A percentile compares a stretch with the other conserved stretches of the same genome.
Conservation (phyloP, 1,284 basidiomycete species). For the Cutaneotrichosporon arboriforme region DNA sequence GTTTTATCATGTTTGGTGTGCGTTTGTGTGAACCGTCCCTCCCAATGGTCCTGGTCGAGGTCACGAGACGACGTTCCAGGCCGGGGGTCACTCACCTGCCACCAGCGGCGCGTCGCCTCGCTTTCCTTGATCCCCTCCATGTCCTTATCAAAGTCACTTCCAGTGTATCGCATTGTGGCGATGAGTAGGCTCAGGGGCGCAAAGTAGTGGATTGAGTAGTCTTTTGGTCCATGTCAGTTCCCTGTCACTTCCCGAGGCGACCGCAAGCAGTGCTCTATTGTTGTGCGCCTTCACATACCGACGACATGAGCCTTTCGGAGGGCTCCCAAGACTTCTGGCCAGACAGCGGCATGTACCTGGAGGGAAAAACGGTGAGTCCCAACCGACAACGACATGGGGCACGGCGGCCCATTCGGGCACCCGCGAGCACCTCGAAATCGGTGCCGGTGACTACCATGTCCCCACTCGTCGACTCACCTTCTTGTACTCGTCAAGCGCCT, state of each 20-base stretch:
- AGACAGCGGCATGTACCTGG: slow-evolving; percentile 59
- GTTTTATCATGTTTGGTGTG: too few species aligned
- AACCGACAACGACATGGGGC: too few species aligned
- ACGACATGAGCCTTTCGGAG: slow-evolving; percentile 62
- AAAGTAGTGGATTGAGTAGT: slow-evolving; percentile 70
- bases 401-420: background rate
- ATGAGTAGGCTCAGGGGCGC: slow-evolving; percentile 58
- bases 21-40: too few species aligned
- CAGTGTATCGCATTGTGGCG: slow-evolving; percentile 52
- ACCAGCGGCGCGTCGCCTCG: slow-evolving; percentile 66
- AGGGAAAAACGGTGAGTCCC: too few species aligned
- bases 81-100: slow-evolving; percentile 57
- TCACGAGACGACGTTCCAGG: too few species aligned
- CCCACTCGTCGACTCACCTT: slow-evolving; percentile 30
- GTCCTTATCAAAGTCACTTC: slow-evolving; percentile 58
- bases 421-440: background rate
- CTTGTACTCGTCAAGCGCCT: slow-evolving; percentile 62
- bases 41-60: too few species aligned
- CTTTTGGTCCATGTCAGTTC: slow-evolving; percentile 39
- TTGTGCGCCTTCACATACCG: slow-evolving; percentile 23
- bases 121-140: slow-evolving; percentile 63
- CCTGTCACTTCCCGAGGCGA: too few species aligned
- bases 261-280: too few species aligned
- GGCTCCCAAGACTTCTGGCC: slow-evolving; percentile 65
- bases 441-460: too few species aligned